phyloP scores from a whole-genome alignment of 176 grass and related monocot species.

The Bonia amplexicaulis region DNA sequence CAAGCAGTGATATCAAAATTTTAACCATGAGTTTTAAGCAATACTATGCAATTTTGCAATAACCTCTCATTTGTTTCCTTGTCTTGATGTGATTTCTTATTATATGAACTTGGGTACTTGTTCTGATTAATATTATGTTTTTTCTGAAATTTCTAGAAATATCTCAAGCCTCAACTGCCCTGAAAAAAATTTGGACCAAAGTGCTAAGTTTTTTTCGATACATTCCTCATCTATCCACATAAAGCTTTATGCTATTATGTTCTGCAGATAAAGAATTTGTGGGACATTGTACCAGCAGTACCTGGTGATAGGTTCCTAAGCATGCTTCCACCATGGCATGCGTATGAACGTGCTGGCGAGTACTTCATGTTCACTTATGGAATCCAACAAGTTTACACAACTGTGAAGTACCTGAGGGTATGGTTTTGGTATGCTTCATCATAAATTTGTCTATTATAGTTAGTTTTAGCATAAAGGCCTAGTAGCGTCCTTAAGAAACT shows the following conservation, averaged over 20 bases:
- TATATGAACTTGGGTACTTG: neutral
- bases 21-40: neutral
- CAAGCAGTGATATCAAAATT: neutral
- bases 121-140: neutral
- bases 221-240: neutral
- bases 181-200: neutral
- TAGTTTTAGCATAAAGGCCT: neutral
- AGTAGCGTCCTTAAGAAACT: neutral
- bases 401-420: conserved; percentile 82
- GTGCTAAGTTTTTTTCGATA: neutral
- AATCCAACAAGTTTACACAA: conserved; percentile 92
- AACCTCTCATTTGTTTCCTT: neutral
- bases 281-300: conserved; percentile 77
- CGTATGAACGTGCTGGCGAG: conserved; percentile 79
- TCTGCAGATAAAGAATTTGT: conserved; percentile 79
- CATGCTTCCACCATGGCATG: conserved; percentile 97
- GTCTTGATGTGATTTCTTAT: conserved; percentile 16
- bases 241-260: conserved; percentile 10
- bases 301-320: conserved; percentile 87
- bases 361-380: conserved; percentile 91
- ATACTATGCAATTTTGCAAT: neutral
- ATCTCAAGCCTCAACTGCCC: neutral
- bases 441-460: conserved; percentile 2
- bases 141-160: neutral
- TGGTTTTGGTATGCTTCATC: neutral